Evolutionary conservation across 768 basidiomycete genomes (phyloP).

Genomic region (Steccherinum ochraceum): DNA sequence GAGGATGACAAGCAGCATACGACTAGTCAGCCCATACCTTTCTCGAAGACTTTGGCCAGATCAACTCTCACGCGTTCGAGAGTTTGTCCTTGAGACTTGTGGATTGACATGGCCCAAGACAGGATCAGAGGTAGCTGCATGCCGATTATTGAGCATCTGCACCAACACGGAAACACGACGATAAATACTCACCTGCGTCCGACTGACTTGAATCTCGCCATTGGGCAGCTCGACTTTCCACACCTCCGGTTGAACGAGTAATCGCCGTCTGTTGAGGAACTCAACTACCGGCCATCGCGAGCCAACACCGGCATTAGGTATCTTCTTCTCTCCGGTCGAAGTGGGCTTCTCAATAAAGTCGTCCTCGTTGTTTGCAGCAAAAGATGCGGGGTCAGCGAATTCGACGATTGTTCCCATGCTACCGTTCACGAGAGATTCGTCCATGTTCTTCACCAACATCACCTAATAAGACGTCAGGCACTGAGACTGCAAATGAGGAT

Average conservation of each 20-base stretch:
- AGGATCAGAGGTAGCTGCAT: constrained; percentile 80
- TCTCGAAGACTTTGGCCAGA: constrained; percentile 88
- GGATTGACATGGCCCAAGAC: constrained; percentile 97
- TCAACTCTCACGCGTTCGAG: constrained; percentile 94
- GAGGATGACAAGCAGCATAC: background rate
- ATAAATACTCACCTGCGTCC: constrained; percentile 61
- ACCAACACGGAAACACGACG: background rate
- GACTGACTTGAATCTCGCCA: constrained; percentile 75
- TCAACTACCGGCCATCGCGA: constrained; percentile 68
- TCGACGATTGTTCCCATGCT: constrained; percentile 80
- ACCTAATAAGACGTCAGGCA: constrained; percentile 52
- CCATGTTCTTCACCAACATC: constrained; percentile 94
- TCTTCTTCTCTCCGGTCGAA: constrained; percentile 9
- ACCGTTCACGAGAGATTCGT: constrained; percentile 90
- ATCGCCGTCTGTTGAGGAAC: constrained; percentile 48
- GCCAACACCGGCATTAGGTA: constrained; percentile 10
- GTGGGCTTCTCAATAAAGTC: background rate
- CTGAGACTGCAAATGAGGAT: background rate
- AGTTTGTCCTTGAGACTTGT: constrained; percentile 97
- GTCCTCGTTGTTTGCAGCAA: constrained; percentile 3
- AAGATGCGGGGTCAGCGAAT: constrained; percentile 51
- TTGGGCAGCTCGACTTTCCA: constrained; percentile 89
- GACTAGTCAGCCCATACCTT: constrained; percentile 41
- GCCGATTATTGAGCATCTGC: background rate
- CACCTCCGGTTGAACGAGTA: constrained; percentile 59